A percentile compares a stretch with the other conserved stretches of the same genome.
Evolutionary conservation across 2,329 filamentous ascomycete species (phyloP).

Genomic region (Zasmidium citrigriseum): DNA sequence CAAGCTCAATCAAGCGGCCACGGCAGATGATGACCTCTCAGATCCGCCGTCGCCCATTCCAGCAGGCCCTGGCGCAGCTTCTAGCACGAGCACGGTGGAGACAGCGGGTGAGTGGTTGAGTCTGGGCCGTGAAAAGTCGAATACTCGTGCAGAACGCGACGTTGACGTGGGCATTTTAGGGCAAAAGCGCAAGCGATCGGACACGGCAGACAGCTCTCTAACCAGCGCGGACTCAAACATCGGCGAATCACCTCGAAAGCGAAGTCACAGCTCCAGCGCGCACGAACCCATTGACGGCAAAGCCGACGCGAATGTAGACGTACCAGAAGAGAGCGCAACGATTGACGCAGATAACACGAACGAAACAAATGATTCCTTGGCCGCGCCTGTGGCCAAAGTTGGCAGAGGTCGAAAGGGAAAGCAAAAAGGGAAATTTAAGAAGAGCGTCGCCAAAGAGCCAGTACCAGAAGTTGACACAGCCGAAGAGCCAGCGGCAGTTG

Average conservation of each 20-base stretch:
- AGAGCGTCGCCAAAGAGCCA: conserved; percentile 33
- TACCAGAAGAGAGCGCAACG: conserved; percentile 35
- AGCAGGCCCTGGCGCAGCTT: conserved; percentile 30
- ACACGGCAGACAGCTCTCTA: conserved; percentile 41
- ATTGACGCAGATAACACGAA: conserved; percentile 26
- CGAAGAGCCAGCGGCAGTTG: conserved; percentile 11
- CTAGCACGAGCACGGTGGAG: conserved; percentile 34
- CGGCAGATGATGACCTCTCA: conserved; percentile 42
- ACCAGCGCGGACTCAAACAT: conserved; percentile 38
- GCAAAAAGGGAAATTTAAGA: conserved; percentile 25
- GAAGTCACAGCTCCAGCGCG: conserved; percentile 28
- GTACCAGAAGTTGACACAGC: conserved; percentile 15
- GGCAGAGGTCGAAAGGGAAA: conserved; percentile 46
- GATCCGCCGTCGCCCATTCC: conserved; percentile 38
- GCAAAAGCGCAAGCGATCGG: conserved; percentile 49
- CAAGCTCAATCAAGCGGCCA: conserved; percentile 67
- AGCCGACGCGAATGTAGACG: conserved; percentile 19
- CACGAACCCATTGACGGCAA: conserved; percentile 35
- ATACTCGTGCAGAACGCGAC: neutral
- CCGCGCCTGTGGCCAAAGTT: conserved; percentile 32
- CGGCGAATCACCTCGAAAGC: conserved; percentile 37
- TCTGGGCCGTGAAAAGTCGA: neutral
- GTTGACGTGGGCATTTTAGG: conserved; percentile 18
- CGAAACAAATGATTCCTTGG: conserved; percentile 34
- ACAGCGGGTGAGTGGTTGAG: conserved; percentile 23